Conservation (phyloP, 2,329 filamentous ascomycete species). For the Neophaeococcomyces mojaviensis region DNA sequence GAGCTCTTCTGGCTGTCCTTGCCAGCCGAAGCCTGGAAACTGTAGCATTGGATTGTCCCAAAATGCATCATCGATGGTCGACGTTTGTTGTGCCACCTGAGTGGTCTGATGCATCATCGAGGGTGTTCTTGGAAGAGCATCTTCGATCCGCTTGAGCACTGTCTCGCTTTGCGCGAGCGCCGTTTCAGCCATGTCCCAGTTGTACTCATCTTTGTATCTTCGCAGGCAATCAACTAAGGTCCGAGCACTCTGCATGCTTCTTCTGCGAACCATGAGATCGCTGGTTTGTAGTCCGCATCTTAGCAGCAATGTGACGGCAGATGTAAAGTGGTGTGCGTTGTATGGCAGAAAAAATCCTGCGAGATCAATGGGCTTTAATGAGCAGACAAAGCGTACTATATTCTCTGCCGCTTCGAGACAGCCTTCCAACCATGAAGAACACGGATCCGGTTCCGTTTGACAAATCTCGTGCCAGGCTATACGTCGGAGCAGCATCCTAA, state of each 20-base stretch:
- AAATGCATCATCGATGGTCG: slow-evolving; percentile 2
- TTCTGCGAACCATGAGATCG: slow-evolving; percentile 38
- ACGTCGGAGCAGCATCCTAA: slow-evolving; percentile 41
- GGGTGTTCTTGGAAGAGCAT: slow-evolving; percentile 11
- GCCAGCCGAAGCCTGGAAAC: slow-evolving; percentile 4
- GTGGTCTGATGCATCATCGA: background rate
- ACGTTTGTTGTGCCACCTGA: background rate
- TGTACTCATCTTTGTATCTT: slow-evolving; percentile 41
- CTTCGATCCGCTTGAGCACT: slow-evolving; percentile 29
- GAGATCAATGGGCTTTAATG: slow-evolving; percentile 22
- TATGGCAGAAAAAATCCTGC: slow-evolving; percentile 21
- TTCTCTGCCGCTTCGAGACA: slow-evolving; percentile 17
- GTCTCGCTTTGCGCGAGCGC: slow-evolving; percentile 44
- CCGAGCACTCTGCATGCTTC: slow-evolving; percentile 42
- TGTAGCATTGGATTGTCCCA: slow-evolving; percentile 8
- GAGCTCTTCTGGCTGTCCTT: slow-evolving; percentile 4
- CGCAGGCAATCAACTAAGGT: slow-evolving; percentile 42
- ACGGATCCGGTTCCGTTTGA: slow-evolving; percentile 18
- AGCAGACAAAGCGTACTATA: slow-evolving; percentile 34
- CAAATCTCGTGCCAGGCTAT: slow-evolving; percentile 38
- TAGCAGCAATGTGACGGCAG: slow-evolving; percentile 21
- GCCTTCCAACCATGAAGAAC: slow-evolving; percentile 20
- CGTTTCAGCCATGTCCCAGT: slow-evolving; percentile 51
- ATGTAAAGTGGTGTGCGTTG: slow-evolving; percentile 22
- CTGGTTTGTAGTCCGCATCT: slow-evolving; percentile 28